Evolutionary conservation across 148 eudicot species (phyloP), one percentile per base, ranked within the genome.

Genomic region (Cornus controversa): DNA sequence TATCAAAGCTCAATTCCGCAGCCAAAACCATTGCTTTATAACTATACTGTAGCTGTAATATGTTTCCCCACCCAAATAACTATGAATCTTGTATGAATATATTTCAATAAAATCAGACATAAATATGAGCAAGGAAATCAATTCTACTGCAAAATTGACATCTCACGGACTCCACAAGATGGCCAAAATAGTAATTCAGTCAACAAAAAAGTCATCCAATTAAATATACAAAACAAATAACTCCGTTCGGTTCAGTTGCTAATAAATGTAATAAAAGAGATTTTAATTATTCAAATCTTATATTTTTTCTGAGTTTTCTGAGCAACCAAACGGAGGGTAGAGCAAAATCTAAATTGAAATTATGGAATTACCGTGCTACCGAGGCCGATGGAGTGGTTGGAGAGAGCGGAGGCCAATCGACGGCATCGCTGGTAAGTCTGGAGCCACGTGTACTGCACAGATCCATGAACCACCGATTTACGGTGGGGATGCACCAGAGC

Each of bases 351-450:
- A 1, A 60, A 22, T n/a, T 2, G 5, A 5, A 6, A 15, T 13
- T 10, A 37, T n/a, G 16, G 57, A 18, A 20, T 62, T 83, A 95
- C 98, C 87, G 98, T 91, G 72, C 74, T 68, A 31, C 90, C 93
- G 63, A 85, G 76, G 80, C 84, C 85, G 73, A 93, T 71, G 37
- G 87, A 84, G 70, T 77, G 93, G 24, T 69, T 77, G 14, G 82
- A 79, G 68, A 95, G 96, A 54, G 96, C 97, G 72, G 91, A 91
- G 71, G 97, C 97, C 29, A 95, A 81, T 58, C 85, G 91, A 71
- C 98, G 94, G 85, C 96, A 95, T 25, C 98, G 98, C 16, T 71
- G 80, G 78, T 92, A 94, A 76, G 98, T 95, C 50, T 93, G 93
- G 23, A 53, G 89, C 98, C 98, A 95, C 8, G 94, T 90, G 87